Percentiles rank a stretch among this genome's conserved stretches.
Conservation (phyloP, 2,329 filamentous ascomycete genomes). For the Fusarium globosum region DNA sequence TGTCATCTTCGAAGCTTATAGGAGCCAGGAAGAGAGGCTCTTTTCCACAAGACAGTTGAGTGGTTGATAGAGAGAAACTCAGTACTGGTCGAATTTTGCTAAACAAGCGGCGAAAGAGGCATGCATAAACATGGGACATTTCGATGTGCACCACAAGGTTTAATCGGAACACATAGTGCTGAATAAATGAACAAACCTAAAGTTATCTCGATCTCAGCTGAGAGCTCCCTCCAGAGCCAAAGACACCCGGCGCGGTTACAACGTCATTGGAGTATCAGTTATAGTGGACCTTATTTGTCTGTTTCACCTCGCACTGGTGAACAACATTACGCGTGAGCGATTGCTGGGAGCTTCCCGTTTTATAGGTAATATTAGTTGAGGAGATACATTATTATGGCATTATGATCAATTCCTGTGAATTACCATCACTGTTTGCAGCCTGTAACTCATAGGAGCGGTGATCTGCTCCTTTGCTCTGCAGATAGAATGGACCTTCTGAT, state of each 20-base stretch:
- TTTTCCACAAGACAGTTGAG: too few species aligned
- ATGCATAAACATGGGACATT: background rate
- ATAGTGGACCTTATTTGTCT: background rate
- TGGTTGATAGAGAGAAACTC: background rate
- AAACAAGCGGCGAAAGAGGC: background rate
- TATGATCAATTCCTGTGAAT: background rate
- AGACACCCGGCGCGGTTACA: background rate
- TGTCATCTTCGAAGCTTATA: background rate
- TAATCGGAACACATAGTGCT: background rate
- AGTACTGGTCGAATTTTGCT: background rate
- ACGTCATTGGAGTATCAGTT: accelerated
- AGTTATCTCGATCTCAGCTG: background rate
- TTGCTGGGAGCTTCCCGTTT: accelerated
- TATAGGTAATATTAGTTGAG: background rate
- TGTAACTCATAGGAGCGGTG: background rate
- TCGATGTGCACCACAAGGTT: background rate
- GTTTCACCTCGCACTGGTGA: background rate
- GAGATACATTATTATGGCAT: background rate
- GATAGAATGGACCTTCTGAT: background rate
- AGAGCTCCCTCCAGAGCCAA: background rate
- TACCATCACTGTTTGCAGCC: background rate
- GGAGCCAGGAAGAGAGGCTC: background rate
- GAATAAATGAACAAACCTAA: background rate
- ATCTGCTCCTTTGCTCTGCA: background rate
- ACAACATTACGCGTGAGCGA: background rate